Conservation (phyloP, 768 basidiomycete species). For the Lyophyllum decastes region DNA sequence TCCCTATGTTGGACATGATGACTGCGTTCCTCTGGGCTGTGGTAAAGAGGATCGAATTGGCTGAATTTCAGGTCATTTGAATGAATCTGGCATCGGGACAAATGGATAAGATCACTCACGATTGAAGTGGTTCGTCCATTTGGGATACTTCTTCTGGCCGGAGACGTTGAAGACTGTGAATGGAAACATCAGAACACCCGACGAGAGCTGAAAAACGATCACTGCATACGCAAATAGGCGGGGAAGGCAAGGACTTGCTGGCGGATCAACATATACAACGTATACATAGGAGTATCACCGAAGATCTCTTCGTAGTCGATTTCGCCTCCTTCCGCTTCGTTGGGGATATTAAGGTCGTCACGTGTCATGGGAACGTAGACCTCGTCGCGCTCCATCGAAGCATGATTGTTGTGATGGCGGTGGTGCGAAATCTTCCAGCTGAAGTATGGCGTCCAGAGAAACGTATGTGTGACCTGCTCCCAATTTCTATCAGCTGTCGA, state of each 20-base stretch:
- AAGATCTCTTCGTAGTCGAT: slow-evolving; percentile 57
- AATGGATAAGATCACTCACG: slow-evolving; percentile 45
- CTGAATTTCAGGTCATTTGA: slow-evolving; percentile 29
- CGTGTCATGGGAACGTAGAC: slow-evolving; percentile 65
- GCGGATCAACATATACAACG: slow-evolving; percentile 52
- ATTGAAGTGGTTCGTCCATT: slow-evolving; percentile 68
- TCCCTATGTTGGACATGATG: slow-evolving; percentile 57
- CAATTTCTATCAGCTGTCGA: neutral
- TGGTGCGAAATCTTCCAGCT: slow-evolving; percentile 58
- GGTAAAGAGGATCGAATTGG: slow-evolving; percentile 58
- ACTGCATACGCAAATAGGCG: slow-evolving; percentile 54
- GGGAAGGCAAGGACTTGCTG: slow-evolving; percentile 64
- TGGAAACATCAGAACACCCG: neutral
- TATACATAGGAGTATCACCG: slow-evolving; percentile 63
- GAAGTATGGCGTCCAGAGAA: slow-evolving; percentile 55
- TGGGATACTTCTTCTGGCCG: slow-evolving; percentile 59
- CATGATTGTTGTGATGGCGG: slow-evolving; percentile 51
- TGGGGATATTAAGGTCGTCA: slow-evolving; percentile 51
- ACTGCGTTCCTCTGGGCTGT: slow-evolving; percentile 51
- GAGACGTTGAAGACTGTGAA: slow-evolving; percentile 58
- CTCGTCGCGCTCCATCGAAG: slow-evolving; percentile 55
- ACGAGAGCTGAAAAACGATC: neutral
- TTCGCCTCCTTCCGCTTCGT: slow-evolving; percentile 22
- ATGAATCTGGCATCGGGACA: too few species aligned
- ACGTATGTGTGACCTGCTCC: slow-evolving; percentile 46